phyloP scores from a whole-genome alignment of 345 rosid genomes.

The Cardamine occulta region DNA sequence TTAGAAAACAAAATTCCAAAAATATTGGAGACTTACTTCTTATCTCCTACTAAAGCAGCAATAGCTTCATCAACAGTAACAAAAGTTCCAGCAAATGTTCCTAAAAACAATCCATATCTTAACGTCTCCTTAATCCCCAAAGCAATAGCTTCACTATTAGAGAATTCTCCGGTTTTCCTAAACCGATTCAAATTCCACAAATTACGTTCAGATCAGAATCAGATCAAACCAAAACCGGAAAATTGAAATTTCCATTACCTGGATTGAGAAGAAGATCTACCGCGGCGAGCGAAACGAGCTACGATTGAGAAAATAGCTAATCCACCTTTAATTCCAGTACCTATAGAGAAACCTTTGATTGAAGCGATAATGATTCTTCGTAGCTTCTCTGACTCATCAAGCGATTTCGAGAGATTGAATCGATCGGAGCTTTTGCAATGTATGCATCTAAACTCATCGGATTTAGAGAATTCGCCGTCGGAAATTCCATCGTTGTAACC shows the following conservation, averaged over 20 bases:
- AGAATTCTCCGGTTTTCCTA: constrained; percentile 65
- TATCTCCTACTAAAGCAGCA: constrained; percentile 70
- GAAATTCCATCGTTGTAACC: constrained; percentile 38
- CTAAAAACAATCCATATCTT: constrained; percentile 87
- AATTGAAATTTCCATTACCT: constrained; percentile 40
- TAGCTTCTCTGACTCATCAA: constrained; percentile 67
- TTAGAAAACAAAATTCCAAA: neutral
- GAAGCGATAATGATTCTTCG: constrained; percentile 69
- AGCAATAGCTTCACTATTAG: constrained; percentile 66
- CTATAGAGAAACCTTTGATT: constrained; percentile 82
- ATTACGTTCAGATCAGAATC: neutral
- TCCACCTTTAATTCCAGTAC: constrained; percentile 97
- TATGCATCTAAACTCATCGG: constrained; percentile 36
- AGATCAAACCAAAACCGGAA: neutral
- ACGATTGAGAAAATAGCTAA: constrained; percentile 79
- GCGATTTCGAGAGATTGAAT: constrained; percentile 44
- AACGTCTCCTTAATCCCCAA: constrained; percentile 83
- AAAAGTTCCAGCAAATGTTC: constrained; percentile 90
- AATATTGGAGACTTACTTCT: constrained; percentile 55
- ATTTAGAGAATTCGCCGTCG: constrained; percentile 31
- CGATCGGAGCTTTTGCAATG: constrained; percentile 49
- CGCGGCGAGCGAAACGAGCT: constrained; percentile 65
- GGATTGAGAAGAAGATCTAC: constrained; percentile 47
- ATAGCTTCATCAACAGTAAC: constrained; percentile 82
- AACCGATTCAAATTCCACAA: constrained; percentile 9